Percentiles rank a stretch among this genome's conserved stretches.
Conservation (phyloP, 306 rosid species). For the Cucumis hystrix region DNA sequence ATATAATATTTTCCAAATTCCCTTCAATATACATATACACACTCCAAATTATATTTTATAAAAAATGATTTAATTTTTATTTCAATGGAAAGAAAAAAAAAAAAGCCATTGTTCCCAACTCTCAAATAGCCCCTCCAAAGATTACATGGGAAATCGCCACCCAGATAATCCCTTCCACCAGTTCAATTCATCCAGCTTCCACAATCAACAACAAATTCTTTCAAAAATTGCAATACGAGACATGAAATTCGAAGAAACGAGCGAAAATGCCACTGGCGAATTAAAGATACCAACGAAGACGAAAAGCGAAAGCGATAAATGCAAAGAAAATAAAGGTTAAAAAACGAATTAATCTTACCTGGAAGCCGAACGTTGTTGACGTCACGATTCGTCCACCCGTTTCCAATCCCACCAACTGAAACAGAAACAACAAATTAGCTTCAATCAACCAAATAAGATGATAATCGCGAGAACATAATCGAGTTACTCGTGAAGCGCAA, state of each 20-base stretch:
- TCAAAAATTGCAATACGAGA: not conserved
- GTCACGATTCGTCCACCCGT: constrained; percentile 25
- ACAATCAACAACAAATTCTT: not conserved
- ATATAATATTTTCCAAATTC: not conserved
- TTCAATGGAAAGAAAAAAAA: not conserved
- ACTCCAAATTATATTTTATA: too few relatives aligned
- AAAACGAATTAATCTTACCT: constrained; percentile 12
- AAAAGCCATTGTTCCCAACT: not conserved
- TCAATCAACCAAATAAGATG: not conserved
- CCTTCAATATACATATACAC: too few relatives aligned
- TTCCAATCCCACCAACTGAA: constrained; percentile 23
- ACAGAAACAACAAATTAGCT: not conserved
- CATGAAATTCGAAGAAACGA: not conserved
- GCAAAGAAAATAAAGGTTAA: not conserved
- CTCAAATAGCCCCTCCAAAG: not conserved
- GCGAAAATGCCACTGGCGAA: not conserved
- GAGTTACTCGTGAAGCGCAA: not conserved
- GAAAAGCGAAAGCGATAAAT: not conserved
- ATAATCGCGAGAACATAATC: not conserved
- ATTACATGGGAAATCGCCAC: not conserved
- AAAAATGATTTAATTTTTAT: not conserved
- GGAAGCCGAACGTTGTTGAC: constrained; percentile 18
- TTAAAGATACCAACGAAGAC: not conserved
- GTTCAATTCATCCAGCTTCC: not conserved
- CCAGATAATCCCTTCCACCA: not conserved